Evolutionary conservation across 1,284 basidiomycete species (phyloP).

Genomic region (Hymenochaete sp.): DNA sequence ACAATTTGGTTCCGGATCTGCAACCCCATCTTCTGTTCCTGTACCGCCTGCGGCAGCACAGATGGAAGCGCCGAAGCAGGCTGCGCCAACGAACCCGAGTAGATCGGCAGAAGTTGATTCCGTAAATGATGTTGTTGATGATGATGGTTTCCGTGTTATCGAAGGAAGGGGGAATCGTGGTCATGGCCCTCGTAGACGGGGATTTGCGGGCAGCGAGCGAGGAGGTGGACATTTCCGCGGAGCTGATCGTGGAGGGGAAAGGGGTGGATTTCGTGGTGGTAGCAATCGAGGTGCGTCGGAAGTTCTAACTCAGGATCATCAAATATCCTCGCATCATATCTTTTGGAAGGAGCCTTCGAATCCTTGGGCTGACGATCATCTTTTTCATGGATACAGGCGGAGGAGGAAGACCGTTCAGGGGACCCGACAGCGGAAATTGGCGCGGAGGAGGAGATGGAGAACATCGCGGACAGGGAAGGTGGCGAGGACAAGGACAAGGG

Average conservation of each 20-base stretch:
- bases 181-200: conserved; percentile 22
- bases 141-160: conserved; percentile 55
- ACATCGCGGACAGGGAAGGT: conserved; percentile 34
- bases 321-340: too few species aligned
- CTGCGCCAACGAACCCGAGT: conserved; percentile 7
- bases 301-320: background rate
- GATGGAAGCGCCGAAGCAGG: conserved; percentile 23
- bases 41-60: conserved; percentile 25
- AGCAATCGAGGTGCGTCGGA: conserved; percentile 12
- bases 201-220: conserved; percentile 32
- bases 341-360: too few species aligned
- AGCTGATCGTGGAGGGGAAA: conserved; percentile 25
- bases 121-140: too few species aligned
- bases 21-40: conserved; percentile 37
- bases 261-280: conserved; percentile 24
- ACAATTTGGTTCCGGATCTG: conserved; percentile 32
- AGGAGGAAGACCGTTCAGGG: conserved; percentile 22
- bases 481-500: conserved; percentile 33
- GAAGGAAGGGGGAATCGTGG: conserved; percentile 31
- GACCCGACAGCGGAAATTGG: conserved; percentile 27
- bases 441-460: conserved; percentile 36
- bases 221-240: too few species aligned
- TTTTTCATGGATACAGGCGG: conserved; percentile 6
- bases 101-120: conserved; percentile 23
- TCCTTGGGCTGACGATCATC: too few species aligned